Evolutionary conservation across 345 rosid genomes (phyloP).

Genomic region (Lumnitzera littorea): DNA sequence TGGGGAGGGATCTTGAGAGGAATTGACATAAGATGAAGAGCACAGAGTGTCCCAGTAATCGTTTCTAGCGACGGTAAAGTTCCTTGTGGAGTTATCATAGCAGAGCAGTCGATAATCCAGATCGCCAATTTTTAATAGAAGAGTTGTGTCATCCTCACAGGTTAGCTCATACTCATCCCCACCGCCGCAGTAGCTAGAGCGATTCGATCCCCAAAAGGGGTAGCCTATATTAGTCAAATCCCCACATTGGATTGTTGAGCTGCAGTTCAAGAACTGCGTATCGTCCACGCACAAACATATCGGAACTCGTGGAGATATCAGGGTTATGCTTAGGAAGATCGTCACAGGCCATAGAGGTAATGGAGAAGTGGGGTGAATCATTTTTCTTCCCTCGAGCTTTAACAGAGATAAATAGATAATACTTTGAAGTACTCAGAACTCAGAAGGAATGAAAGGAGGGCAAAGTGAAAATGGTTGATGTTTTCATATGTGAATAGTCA

Average conservation of each 20-base stretch:
- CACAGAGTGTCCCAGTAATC: constrained; percentile 7
- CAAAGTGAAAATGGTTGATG: too few relatives aligned
- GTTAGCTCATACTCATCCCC: constrained; percentile 1
- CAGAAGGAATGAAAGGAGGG: too few relatives aligned
- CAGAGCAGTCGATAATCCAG: background rate
- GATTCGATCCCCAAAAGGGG: constrained; percentile 16
- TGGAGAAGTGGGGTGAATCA: too few relatives aligned
- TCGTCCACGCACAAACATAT: too few relatives aligned
- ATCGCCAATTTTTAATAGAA: too few relatives aligned
- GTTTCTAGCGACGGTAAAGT: background rate
- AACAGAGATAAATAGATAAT: too few relatives aligned
- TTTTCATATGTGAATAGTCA: too few relatives aligned
- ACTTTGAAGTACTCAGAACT: too few relatives aligned
- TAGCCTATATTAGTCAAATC: constrained; percentile 5
- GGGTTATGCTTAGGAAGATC: too few relatives aligned
- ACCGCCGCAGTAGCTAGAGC: fast-evolving
- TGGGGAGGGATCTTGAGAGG: background rate
- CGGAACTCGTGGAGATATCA: too few relatives aligned
- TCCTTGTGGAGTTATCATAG: background rate
- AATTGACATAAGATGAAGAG: constrained; percentile 1
- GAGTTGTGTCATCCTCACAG: constrained; percentile 1
- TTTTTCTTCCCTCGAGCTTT: too few relatives aligned
- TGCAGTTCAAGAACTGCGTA: constrained; percentile 9
- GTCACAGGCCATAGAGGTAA: too few relatives aligned
- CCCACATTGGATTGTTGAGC: constrained; percentile 10